Conservation (phyloP, 257 asterid species). For the Solanum habrochaites region DNA sequence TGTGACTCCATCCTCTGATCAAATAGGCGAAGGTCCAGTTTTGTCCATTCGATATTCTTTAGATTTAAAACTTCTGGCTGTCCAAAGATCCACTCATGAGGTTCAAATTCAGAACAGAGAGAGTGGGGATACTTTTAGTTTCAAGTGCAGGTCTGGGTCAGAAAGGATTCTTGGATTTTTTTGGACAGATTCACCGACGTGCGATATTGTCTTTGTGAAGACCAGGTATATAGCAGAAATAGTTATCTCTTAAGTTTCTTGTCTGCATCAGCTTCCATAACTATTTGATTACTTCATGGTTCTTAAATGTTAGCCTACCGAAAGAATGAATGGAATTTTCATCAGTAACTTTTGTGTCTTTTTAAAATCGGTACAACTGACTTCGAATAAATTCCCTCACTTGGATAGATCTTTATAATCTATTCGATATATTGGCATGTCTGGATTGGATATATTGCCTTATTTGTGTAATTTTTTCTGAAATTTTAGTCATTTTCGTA, state of each 20-base stretch:
- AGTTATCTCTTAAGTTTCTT: neutral
- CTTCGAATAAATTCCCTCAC: neutral
- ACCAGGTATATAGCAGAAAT: conserved; percentile 48
- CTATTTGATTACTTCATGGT: neutral
- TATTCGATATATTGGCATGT: neutral
- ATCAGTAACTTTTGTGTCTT: neutral
- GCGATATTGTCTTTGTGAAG: conserved; percentile 74
- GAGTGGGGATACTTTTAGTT: conserved; percentile 46
- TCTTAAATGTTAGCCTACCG: neutral
- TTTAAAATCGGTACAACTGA: neutral
- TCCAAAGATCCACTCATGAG: conserved; percentile 76
- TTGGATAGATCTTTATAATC: neutral
- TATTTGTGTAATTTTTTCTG: neutral
- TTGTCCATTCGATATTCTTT: conserved; percentile 74
- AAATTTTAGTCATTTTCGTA: neutral
- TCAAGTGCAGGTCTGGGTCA: conserved; percentile 60
- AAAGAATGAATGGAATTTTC: neutral
- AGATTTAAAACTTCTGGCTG: conserved; percentile 74
- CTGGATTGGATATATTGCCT: neutral
- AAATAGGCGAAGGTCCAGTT: conserved; percentile 76
- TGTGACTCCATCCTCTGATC: conserved; percentile 48
- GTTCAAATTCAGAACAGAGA: conserved; percentile 73
- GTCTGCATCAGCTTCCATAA: neutral
- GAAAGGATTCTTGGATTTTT: conserved; percentile 87
- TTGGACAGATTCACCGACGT: conserved; percentile 82